Base-by-base conservation (phyloP, 2,329 filamentous ascomycete genomes). In the Ploettnerulaceae sp. region DNA sequence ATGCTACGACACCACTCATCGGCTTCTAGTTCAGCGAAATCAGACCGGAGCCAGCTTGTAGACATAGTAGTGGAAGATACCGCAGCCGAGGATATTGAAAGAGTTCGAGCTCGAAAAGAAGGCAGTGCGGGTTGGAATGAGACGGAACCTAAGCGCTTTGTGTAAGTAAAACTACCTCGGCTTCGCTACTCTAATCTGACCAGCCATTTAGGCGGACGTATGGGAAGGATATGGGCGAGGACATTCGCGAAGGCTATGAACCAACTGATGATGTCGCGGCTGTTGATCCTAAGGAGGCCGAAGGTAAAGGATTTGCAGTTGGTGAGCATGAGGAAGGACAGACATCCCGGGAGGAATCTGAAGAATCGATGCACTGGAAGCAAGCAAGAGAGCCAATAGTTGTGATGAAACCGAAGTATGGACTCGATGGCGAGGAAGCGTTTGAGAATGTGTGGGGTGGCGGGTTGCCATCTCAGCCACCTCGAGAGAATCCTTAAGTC, bases 11-110 rank as follows among this genome's bases (percentile, higher is more conserved):
- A 71, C 48, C 62, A 74, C 37, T 78, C 76, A 5, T 69, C 70
- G 18, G 67, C 66, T n/a, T 66, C 70, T 3, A 68, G 66, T 49
- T 73, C 71, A 5, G 64, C 61, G 7, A 73, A 75, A 48, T 82
- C 79, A 1, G 74, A 75, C 53, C 70, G 69, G 50, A 80, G 77
- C 53, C 81, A 85, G 56, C 67, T 85, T 4, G 81, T 85, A 8
- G 81, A 86, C 60, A 66, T 86, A 3, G 74, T 84, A 0, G 77
- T 86, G 7, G 80, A 84, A 66, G 79, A 85, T 59, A 72, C 66
- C 34, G 64, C 78, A 36, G 80, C 79, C 5, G 81, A 84, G 59
- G 73, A 79, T 45, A 69, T 76, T 36, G 79, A 84, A 49, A 74
- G 77, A 37, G 74, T 77, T n/a, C 71, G 79, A 41, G 75, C 75